A percentile compares a stretch with the other conserved stretches of the same genome.
Conservation (phyloP, 805 yeast species). For the Candida endomychidarum region DNA sequence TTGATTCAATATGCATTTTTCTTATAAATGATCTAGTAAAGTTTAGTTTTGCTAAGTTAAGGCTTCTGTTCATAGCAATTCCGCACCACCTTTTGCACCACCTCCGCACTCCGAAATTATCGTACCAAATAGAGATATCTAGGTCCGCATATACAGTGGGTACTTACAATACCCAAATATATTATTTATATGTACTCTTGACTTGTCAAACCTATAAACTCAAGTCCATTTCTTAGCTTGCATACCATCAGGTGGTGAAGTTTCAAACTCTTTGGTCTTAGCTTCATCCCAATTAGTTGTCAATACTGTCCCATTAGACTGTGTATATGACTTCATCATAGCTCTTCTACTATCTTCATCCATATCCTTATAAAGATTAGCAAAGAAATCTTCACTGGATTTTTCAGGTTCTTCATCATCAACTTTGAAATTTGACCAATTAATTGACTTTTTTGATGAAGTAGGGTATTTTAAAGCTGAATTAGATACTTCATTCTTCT, state of each 20-base stretch:
- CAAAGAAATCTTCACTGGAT: slow-evolving; percentile 69
- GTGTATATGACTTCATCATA: slow-evolving; percentile 95
- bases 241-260: slow-evolving; percentile 75
- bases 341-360: slow-evolving; percentile 89
- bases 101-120: too few relatives aligned
- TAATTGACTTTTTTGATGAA: slow-evolving; percentile 58
- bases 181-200: too few relatives aligned
- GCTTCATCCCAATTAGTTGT: slow-evolving; percentile 96
- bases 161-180: too few relatives aligned
- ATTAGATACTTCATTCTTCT: slow-evolving; percentile 13
- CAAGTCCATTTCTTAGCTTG: slow-evolving; percentile 53
- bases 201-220: too few relatives aligned
- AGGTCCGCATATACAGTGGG: too few relatives aligned
- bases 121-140: too few relatives aligned
- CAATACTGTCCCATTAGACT: slow-evolving; percentile 89
- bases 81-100: too few relatives aligned
- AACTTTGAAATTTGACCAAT: slow-evolving; percentile 65
- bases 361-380: slow-evolving; percentile 68
- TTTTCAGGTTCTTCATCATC: slow-evolving; percentile 43
- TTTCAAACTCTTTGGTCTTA: slow-evolving; percentile 57
- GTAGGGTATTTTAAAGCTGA: slow-evolving; percentile 50
- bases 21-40: too few relatives aligned
- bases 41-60: not conserved
- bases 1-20: slow-evolving; percentile 75
- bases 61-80: not conserved